phyloP scores from a whole-genome alignment of 169 alveolate species.

The Cryptosporidium felis region DNA sequence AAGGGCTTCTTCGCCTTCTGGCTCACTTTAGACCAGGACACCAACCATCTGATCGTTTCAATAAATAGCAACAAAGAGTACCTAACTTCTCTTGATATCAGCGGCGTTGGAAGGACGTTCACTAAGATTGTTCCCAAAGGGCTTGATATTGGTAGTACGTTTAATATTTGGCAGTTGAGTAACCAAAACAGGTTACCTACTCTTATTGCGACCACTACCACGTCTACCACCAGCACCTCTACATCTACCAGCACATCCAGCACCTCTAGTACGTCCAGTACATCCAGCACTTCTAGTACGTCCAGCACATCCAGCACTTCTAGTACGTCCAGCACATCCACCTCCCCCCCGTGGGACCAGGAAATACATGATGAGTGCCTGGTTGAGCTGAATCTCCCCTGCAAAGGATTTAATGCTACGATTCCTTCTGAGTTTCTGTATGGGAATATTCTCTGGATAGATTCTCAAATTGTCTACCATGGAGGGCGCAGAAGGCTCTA shows the following conservation, averaged over 20 bases:
- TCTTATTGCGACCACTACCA: background rate
- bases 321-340: background rate
- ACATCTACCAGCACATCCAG: background rate
- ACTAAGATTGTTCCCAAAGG: slow-evolving; percentile 17
- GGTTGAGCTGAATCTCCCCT: background rate
- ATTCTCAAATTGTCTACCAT: background rate
- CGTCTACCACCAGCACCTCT: background rate
- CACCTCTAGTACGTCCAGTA: background rate
- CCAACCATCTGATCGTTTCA: background rate
- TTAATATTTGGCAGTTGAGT: slow-evolving; percentile 26
- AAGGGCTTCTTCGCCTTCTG: slow-evolving; percentile 26
- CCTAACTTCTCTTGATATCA: background rate
- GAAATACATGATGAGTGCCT: background rate
- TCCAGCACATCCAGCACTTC: background rate
- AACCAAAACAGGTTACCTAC: background rate
- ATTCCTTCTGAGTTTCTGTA: background rate
- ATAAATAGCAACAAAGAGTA: background rate
- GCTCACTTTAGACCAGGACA: background rate
- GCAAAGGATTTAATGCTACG: background rate
- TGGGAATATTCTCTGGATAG: background rate
- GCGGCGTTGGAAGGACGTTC: background rate
- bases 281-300: background rate
- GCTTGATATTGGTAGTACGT: background rate
- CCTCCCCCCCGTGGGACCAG: slow-evolving; percentile 39
- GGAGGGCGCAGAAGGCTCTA: background rate